Evolutionary conservation across 805 yeast species (phyloP), one percentile per base, ranked within the genome.

Genomic region (Phaffomyces opuntiae): DNA sequence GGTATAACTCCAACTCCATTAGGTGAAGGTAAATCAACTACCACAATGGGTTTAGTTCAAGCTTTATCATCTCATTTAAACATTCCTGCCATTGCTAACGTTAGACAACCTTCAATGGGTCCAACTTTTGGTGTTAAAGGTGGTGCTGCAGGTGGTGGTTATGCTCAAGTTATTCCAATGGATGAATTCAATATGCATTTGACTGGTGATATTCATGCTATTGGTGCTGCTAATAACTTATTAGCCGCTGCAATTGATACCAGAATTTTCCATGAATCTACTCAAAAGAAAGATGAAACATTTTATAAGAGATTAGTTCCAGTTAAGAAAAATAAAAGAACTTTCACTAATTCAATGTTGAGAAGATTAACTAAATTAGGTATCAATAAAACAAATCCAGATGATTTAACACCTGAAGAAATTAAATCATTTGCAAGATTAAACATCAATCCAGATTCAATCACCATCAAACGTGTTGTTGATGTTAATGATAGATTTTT

Each of bases 101-200:
- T 91, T 43, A 85, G 99, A 66, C 99, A 91, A 66, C 98, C 98
- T 27, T 85, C 95, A 9, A 88, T 91, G 96, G 98, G 98, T 36
- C 99, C 99, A 43, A 91, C 98, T 17, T 91, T 91, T 59, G 99
- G 99, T 65, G 89, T 91, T 58, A 91, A 91, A 70, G 99, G 99
- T 61, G 98, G 98, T 66, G 99, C 99, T 47, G 98, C 98, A 17
- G 99, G 99, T 57, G 99, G 98, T 63, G 98, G 98, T 40, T 91
- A 89, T 67, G 78, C 98, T 2, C 98, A 91, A 69, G 98, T 91
- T 39, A 90, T 91, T 57, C 98, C 98, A 43, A 91, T 91, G 97
- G 99, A 91, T 67, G 97, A 91, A 69, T 91, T 91, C 74, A 91
- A 93, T 72, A 80, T 93, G 87, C 98, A 91, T 65, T 74, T 91